Base-by-base conservation (phyloP, 2,329 filamentous ascomycete genomes). In the Penicillium sp. region DNA sequence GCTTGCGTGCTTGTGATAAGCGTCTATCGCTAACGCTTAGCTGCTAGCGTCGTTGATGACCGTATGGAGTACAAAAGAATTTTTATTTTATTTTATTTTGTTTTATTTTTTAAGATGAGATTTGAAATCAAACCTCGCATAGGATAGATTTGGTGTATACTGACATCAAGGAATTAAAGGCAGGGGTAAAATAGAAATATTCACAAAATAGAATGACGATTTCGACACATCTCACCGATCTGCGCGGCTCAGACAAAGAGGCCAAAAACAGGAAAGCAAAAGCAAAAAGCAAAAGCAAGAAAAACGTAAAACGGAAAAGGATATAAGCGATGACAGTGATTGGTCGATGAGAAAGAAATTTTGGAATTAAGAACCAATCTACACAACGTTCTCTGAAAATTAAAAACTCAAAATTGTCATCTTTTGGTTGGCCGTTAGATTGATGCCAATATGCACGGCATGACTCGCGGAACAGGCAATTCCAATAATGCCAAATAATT, bases 1-100 rank as follows among this genome's bases (percentile, higher is more conserved):
- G 4, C 11, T 55, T 55, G 36, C 22, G 43, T 51, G 43, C 48
- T 49, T 46, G 43, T 42, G 31, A 31, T 48, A 46, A 50, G 54
- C 54, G 54, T 51, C 54, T 56, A 56, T 54, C 54, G 45, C 50
- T 56, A 56, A 53, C 24, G 51, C 43, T 10, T 49, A 42, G 43
- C 21, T 36, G n/a, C 34, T 54, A 38, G 50, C 45, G 54, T 56
- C 22, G n/a, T 39, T 32, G 18, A 18, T 42, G 16, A 24, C 42
- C 24, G 52, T 45, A 22, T 14, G 31, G n/a, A 31, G 27, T 11
- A 14, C 9, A 22, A 11, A 5, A 18, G 18, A 18, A 18, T 18
- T 18, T 18, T 18, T 18, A 18, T 18, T 18, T 18, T 18, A 18
- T 18, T 18, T 18, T 18, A 2, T 18, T 18, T 18, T 18, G 2